Percentiles rank a stretch among this genome's conserved stretches.
phyloP scores from a whole-genome alignment of 1,139 yeast genomes.

The Eremothecium coryli region DNA sequence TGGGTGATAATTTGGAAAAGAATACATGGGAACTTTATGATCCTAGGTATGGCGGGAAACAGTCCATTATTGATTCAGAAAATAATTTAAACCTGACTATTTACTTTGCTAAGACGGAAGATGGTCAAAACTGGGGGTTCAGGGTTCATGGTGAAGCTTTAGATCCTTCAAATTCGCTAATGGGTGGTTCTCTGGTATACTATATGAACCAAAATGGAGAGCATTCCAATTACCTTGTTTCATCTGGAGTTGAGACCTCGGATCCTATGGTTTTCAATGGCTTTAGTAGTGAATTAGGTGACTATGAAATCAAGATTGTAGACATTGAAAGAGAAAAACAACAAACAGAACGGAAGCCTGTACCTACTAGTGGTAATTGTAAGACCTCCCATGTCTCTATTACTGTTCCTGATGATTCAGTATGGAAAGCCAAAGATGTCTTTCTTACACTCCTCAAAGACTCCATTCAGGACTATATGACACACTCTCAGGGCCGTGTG shows the following conservation, averaged over 20 bases:
- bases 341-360: conserved; percentile 35
- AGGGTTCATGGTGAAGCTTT: conserved; percentile 57
- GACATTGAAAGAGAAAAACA: conserved; percentile 36
- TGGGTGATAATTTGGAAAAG: conserved; percentile 56
- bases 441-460: conserved; percentile 64
- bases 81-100: conserved; percentile 55
- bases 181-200: conserved; percentile 54
- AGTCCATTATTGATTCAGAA: conserved; percentile 59
- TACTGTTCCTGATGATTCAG: conserved; percentile 58
- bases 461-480: conserved; percentile 43
- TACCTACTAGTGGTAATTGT: conserved; percentile 25
- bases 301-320: conserved; percentile 42
- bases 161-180: conserved; percentile 14
- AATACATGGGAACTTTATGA: conserved; percentile 87
- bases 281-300: conserved; percentile 45
- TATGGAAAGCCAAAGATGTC: conserved; percentile 77
- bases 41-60: conserved; percentile 80
- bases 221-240: conserved; percentile 38
- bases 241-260: conserved; percentile 17
- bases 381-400: conserved; percentile 60
- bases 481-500: conserved; percentile 30
- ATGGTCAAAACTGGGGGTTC: conserved; percentile 67
- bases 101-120: conserved; percentile 65
- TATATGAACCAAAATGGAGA: conserved; percentile 52
- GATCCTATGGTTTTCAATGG: conserved; percentile 43